Evolutionary conservation across 1,284 basidiomycete species (phyloP).

Genomic region (Apiotrichum akiyoshidainum): DNA sequence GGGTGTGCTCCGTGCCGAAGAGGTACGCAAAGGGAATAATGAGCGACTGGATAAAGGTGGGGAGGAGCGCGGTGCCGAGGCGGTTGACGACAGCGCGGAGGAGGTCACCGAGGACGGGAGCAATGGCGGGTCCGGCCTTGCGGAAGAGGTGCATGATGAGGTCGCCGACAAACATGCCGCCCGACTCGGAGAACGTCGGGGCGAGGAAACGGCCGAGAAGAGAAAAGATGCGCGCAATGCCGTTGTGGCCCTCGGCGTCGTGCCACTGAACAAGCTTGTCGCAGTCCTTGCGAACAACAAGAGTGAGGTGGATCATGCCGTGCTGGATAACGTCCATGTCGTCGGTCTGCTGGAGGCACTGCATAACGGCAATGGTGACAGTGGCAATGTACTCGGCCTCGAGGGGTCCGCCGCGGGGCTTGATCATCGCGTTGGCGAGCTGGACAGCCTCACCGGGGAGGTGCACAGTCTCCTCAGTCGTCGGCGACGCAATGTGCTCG

Average conservation of each 20-base stretch:
- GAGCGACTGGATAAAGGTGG: conserved; percentile 77
- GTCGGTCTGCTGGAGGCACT: conserved; percentile 63
- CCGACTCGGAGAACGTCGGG: conserved; percentile 64
- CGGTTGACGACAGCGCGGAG: conserved; percentile 76
- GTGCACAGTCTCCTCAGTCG: conserved; percentile 66
- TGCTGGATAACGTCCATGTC: conserved; percentile 83
- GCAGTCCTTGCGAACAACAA: conserved; percentile 81
- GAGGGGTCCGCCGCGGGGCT: conserved; percentile 62
- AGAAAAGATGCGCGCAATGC: conserved; percentile 68
- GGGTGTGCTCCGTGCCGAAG: conserved; percentile 70
- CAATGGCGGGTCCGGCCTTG: conserved; percentile 64
- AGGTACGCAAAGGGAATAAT: conserved; percentile 91
- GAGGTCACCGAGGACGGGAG: conserved; percentile 72
- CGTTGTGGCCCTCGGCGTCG: conserved; percentile 64
- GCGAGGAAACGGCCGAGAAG: conserved; percentile 73
- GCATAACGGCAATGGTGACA: conserved; percentile 71
- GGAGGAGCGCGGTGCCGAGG: conserved; percentile 77
- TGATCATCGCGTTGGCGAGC: conserved; percentile 66
- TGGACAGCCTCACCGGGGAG: conserved; percentile 72
- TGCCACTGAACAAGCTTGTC: conserved; percentile 73
- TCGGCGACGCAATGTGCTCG: conserved; percentile 59
- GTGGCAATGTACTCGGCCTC: conserved; percentile 72
- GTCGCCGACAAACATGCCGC: conserved; percentile 87
- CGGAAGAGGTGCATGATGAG: conserved; percentile 88
- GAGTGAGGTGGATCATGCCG: conserved; percentile 75